A percentile compares a stretch with the other conserved stretches of the same genome.
Conservation (phyloP, 768 basidiomycete species). For the Tricholoma flavovirens region DNA sequence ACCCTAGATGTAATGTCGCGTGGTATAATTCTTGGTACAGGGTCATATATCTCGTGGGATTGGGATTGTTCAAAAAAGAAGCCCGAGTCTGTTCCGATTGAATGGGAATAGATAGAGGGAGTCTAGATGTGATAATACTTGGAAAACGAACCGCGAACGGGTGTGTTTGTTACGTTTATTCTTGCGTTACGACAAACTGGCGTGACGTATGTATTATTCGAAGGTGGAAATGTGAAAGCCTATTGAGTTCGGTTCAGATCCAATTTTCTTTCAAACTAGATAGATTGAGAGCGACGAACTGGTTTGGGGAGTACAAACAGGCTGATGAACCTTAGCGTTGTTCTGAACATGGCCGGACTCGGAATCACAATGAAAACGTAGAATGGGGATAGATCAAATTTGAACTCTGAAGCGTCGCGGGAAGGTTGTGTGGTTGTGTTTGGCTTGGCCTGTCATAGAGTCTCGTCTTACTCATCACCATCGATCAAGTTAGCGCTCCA, state of each 20-base stretch:
- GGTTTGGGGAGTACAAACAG: conserved; percentile 18
- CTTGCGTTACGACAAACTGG: neutral
- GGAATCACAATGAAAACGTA: neutral
- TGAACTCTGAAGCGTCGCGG: neutral
- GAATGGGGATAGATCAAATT: neutral
- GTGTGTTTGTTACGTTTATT: neutral
- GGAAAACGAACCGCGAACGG: neutral
- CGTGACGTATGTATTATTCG: neutral
- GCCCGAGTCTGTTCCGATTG: neutral
- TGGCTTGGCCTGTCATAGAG: neutral
- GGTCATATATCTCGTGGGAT: neutral
- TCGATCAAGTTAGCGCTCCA: too few relatives aligned
- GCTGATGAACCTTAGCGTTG: conserved; percentile 13
- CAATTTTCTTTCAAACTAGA: neutral
- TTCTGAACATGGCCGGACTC: conserved; percentile 8
- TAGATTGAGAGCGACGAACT: conserved; percentile 4
- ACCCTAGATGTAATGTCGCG: neutral
- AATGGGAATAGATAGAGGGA: neutral
- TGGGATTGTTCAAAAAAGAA: conserved; percentile 2
- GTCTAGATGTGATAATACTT: neutral
- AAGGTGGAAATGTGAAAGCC: conserved; percentile 9
- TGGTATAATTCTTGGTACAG: conserved; percentile 1
- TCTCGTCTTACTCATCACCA: too few relatives aligned
- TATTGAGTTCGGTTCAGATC: neutral
- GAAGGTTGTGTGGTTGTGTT: neutral